Base-by-base conservation (phyloP, 495 filamentous ascomycete genomes). In the Trichoderma virens region DNA sequence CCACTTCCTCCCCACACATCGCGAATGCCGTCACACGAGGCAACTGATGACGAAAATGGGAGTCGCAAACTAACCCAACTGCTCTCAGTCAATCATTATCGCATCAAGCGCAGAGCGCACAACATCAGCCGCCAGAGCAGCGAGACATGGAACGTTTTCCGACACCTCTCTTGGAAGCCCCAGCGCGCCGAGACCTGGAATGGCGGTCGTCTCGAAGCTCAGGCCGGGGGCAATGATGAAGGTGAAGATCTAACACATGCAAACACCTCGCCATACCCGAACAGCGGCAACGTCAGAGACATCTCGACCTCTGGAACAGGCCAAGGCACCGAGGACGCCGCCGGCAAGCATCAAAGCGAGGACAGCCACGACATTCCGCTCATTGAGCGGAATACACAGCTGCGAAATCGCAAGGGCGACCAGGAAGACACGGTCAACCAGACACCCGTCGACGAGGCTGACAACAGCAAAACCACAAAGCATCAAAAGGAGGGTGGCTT, bases 101-200 rank as follows among this genome's bases (percentile, higher is more conserved):
- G 70, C 34, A 69, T 75, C 63, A 74, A 68, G 66, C 65, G 66
- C 5, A 64, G 68, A 61, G 75, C 75, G 30, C 73, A 76, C 60
- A 64, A 60, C 35, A 47, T 73, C 66, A 68, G 71, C 23, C 70
- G 74, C 28, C 62, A 68, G 31, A 70, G 69, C 27, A 65, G 67
- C 41, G 70, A 71, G 13, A 61, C 27, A 60, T 73, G 31, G 30
- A 78, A 76, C 64, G 73, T 73, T 13, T 78, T 76, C 59, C 66
- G 70, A 23, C 70, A 70, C 28, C 69, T 71, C n/a, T 60, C 65
- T 25, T 74, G 61, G 63, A 61, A 62, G 27, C 39, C 6, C 3
- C 38, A 3, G 35, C 38, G 43, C 27, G 13, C 39, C 41, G 28
- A 65, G 25, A 71, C 67, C 23, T 69, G 66, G 63, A 63, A 67